Conservation (phyloP, 2,329 filamentous ascomycete species). For the Tolypocladium cylindrosporum region DNA sequence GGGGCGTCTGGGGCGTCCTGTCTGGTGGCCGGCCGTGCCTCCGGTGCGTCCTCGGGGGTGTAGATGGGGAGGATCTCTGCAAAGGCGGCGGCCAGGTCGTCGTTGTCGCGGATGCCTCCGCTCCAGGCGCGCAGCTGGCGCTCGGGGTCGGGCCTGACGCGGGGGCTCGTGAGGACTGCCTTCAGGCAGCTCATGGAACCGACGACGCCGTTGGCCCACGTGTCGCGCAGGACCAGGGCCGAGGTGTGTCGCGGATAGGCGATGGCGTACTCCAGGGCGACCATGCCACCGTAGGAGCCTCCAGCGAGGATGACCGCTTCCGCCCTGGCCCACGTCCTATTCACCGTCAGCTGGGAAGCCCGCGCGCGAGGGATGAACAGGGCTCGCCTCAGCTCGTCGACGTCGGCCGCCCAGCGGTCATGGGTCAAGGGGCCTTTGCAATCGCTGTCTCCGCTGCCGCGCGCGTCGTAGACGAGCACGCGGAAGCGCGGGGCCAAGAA, state of each 20-base stretch:
- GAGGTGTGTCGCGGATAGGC: constrained; percentile 8
- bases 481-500: constrained; percentile 11
- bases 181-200: constrained; percentile 6
- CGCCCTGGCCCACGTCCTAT: constrained; percentile 10
- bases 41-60: background rate
- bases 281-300: constrained; percentile 13
- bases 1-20: too few species aligned
- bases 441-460: constrained; percentile 14
- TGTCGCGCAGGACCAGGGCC: constrained; percentile 11
- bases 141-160: constrained; percentile 7
- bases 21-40: too few species aligned
- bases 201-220: constrained; percentile 10
- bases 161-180: constrained; percentile 4
- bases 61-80: constrained; percentile 11
- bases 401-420: constrained; percentile 12
- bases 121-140: constrained; percentile 11
- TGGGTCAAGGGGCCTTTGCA: constrained; percentile 11
- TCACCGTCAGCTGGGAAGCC: background rate
- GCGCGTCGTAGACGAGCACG: constrained; percentile 12
- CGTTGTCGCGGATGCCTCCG: constrained; percentile 7
- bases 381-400: constrained; percentile 13
- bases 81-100: constrained; percentile 8
- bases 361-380: background rate
- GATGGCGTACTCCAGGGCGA: constrained; percentile 13
- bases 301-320: constrained; percentile 12